A percentile compares a stretch with the other conserved stretches of the same genome.
phyloP scores from a whole-genome alignment of 2,329 filamentous ascomycete genomes.

The Geosmithia morbida region DNA sequence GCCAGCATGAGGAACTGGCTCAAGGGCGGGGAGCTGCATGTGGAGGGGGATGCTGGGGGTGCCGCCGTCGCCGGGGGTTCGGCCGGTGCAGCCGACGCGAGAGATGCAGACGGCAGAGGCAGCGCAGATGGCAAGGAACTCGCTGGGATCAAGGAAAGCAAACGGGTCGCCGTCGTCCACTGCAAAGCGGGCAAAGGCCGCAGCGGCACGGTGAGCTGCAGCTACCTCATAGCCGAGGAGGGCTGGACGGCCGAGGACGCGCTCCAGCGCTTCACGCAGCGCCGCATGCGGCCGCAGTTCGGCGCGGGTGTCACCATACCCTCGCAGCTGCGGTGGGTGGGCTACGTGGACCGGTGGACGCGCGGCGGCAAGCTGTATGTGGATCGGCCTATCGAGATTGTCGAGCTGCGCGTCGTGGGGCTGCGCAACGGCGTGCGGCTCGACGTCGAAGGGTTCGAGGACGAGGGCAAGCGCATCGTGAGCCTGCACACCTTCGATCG shows the following conservation, averaged over 20 bases:
- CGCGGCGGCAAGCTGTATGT: slow-evolving; percentile 61
- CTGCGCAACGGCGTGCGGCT: slow-evolving; percentile 79
- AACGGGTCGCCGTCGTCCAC: slow-evolving; percentile 75
- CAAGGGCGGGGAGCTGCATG: slow-evolving; percentile 29
- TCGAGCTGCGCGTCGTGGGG: slow-evolving; percentile 86
- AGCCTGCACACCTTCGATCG: slow-evolving; percentile 67
- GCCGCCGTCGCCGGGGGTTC: not conserved
- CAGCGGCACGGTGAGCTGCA: slow-evolving; percentile 76
- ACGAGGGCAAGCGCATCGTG: slow-evolving; percentile 82
- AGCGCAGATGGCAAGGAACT: not conserved
- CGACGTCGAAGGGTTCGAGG: slow-evolving; percentile 67
- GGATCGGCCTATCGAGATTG: slow-evolving; percentile 68
- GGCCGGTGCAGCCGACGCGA: not conserved
- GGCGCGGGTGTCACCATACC: slow-evolving; percentile 86
- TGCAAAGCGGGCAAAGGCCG: slow-evolving; percentile 96
- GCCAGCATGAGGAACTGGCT: slow-evolving; percentile 89
- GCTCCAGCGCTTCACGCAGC: slow-evolving; percentile 51
- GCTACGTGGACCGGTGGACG: slow-evolving; percentile 81
- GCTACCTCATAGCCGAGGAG: slow-evolving; percentile 81
- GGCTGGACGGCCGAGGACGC: slow-evolving; percentile 40
- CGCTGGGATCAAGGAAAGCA: slow-evolving; percentile 9
- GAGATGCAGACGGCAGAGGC: not conserved
- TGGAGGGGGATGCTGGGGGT: slow-evolving; percentile 1
- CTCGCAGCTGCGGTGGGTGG: slow-evolving; percentile 76
- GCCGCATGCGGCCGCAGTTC: slow-evolving; percentile 80